These are phyloP conservation scores for Leucocoprinus leucothites DNA, from an alignment of 768 basidiomycete genomes.

Conservation along the genomic window DNA sequence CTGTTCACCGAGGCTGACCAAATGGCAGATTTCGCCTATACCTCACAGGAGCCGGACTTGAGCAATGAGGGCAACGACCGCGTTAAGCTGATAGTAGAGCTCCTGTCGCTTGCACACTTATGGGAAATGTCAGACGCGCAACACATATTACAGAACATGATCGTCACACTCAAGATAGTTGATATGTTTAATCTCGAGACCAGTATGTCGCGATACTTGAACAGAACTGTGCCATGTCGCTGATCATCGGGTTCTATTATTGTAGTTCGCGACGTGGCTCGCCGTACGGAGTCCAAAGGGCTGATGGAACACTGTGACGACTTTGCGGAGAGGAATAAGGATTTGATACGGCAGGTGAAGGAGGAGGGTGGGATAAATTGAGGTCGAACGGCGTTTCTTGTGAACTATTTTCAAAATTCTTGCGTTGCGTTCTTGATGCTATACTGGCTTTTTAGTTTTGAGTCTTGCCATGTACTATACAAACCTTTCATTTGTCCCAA, in stretches of 20 bases:
- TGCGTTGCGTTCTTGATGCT: background rate
- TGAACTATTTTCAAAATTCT: background rate
- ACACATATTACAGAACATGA: background rate
- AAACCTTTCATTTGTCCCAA: no score
- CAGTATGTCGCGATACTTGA: background rate
- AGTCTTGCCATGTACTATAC: no score
- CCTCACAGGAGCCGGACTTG: background rate
- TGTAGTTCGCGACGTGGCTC: background rate
- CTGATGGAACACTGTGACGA: background rate
- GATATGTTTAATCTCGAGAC: slow-evolving; percentile 2
- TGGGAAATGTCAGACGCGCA: slow-evolving; percentile 8
- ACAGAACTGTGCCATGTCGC: background rate
- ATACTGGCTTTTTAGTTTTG: background rate
- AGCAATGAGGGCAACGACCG: background rate
- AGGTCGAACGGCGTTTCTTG: background rate
- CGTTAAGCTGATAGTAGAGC: background rate
- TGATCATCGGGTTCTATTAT: background rate
- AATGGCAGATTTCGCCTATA: slow-evolving; percentile 5
- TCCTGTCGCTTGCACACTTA: background rate
- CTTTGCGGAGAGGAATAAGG: background rate
- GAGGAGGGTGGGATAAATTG: background rate
- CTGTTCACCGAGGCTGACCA: background rate
- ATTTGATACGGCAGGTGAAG: background rate
- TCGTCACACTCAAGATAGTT: slow-evolving; percentile 8
- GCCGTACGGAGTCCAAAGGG: background rate